phyloP scores from a whole-genome alignment of 176 grass and related monocot species.

The Musa itinerans region DNA sequence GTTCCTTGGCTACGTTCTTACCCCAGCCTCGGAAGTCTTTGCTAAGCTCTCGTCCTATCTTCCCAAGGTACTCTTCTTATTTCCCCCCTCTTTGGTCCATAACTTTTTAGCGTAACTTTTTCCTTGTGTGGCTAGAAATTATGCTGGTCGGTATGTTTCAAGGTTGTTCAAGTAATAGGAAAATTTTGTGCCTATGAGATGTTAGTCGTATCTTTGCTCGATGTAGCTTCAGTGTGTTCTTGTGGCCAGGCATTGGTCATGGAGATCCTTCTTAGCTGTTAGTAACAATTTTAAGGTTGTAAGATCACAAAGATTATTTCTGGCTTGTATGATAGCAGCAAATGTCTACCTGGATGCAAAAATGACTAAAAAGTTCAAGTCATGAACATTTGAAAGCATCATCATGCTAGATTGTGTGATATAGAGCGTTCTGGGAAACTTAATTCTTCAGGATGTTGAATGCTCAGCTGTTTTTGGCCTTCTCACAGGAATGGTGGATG shows the following conservation, averaged over 20 bases:
- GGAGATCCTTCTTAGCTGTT: neutral
- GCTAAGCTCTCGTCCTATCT: constrained; percentile 42
- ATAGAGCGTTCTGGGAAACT: too few relatives aligned
- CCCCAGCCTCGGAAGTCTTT: constrained; percentile 38
- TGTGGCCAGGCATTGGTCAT: too few relatives aligned
- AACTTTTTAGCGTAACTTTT: too few relatives aligned
- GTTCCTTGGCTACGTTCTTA: constrained; percentile 53
- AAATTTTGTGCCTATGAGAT: neutral
- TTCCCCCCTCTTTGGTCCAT: too few relatives aligned
- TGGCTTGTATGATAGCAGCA: neutral
- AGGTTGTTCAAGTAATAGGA: neutral
- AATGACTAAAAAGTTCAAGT: neutral
- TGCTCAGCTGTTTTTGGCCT: too few relatives aligned
- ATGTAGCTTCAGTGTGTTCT: neutral
- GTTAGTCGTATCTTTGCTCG: neutral
- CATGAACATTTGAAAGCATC: too few relatives aligned
- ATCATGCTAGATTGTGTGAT: too few relatives aligned
- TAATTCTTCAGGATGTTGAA: too few relatives aligned
- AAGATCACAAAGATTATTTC: too few relatives aligned
- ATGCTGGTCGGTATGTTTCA: neutral
- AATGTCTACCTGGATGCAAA: neutral
- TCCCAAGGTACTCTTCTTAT: constrained; percentile 39
- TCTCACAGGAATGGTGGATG: too few relatives aligned
- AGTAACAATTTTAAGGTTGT: neutral
- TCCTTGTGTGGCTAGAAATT: too few relatives aligned